Conservation (phyloP, 495 filamentous ascomycete species). For the Hypoxylon fragiforme region DNA sequence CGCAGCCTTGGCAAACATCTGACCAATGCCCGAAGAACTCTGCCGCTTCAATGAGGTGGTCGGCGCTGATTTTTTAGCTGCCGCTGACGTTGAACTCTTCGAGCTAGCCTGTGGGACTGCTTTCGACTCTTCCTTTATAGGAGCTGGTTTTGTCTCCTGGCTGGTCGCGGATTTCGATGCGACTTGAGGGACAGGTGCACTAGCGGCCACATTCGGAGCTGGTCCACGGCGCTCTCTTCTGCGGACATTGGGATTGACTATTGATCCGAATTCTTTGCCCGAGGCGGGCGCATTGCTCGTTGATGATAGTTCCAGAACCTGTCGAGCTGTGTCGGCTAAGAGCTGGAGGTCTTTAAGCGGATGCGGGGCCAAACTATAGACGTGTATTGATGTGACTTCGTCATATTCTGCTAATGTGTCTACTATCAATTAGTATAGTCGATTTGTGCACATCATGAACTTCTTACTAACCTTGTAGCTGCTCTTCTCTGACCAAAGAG, state of each 20-base stretch:
- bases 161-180: slow-evolving; percentile 17
- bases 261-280: slow-evolving; percentile 32
- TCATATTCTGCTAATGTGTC: slow-evolving; percentile 70
- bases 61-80: slow-evolving; percentile 45
- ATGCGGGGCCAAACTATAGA: slow-evolving; percentile 81
- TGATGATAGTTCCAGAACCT: slow-evolving; percentile 51
- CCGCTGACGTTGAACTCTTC: slow-evolving; percentile 35
- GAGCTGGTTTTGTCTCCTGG: slow-evolving; percentile 30
- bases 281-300: slow-evolving; percentile 15
- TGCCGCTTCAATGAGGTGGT: slow-evolving; percentile 60
- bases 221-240: slow-evolving; percentile 42
- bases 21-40: slow-evolving; percentile 65
- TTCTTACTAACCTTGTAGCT: slow-evolving; percentile 64
- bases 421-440: slow-evolving; percentile 40
- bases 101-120: slow-evolving; percentile 25
- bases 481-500: slow-evolving; percentile 77
- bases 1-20: slow-evolving; percentile 81
- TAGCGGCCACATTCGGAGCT: slow-evolving; percentile 27
- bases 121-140: slow-evolving; percentile 43
- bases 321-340: slow-evolving; percentile 69
- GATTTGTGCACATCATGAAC: neutral
- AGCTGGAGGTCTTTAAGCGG: slow-evolving; percentile 74
- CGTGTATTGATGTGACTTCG: slow-evolving; percentile 72
- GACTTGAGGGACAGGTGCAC: slow-evolving; percentile 17
- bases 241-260: slow-evolving; percentile 44